phyloP scores from a whole-genome alignment of 257 asterid species.

The Dorcoceras hygrometricum region DNA sequence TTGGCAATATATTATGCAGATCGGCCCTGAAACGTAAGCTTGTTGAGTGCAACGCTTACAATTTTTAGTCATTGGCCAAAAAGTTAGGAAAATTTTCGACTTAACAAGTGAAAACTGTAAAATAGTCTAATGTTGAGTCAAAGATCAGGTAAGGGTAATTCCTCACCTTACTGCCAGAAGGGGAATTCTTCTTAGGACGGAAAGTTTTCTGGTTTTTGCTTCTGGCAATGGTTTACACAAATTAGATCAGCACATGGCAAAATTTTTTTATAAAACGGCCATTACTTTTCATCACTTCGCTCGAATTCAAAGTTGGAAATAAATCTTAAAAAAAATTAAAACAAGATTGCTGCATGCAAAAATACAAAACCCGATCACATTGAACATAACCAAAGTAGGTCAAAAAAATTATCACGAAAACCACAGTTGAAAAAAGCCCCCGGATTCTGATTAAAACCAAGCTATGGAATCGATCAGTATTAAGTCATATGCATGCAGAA shows the following conservation, averaged over 20 bases:
- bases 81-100: too few relatives aligned
- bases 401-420: background rate
- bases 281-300: too few relatives aligned
- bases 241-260: background rate
- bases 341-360: background rate
- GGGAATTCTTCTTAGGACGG: constrained; percentile 9
- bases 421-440: background rate
- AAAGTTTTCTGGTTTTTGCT: constrained; percentile 15
- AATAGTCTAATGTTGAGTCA: background rate
- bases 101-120: background rate
- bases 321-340: too few relatives aligned
- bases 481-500: background rate
- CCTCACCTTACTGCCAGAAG: constrained; percentile 10
- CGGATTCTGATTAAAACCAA: background rate
- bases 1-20: too few relatives aligned
- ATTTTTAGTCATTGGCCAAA: background rate
- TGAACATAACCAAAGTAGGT: too few relatives aligned
- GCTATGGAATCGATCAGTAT: background rate
- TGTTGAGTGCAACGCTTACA: background rate
- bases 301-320: too few relatives aligned
- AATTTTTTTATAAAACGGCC: too few relatives aligned
- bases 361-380: background rate
- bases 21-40: background rate
- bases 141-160: too few relatives aligned
- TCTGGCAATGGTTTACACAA: too few relatives aligned